phyloP scores from a whole-genome alignment of 2,329 filamentous ascomycete genomes.

The Pochonia chlamydosporia region DNA sequence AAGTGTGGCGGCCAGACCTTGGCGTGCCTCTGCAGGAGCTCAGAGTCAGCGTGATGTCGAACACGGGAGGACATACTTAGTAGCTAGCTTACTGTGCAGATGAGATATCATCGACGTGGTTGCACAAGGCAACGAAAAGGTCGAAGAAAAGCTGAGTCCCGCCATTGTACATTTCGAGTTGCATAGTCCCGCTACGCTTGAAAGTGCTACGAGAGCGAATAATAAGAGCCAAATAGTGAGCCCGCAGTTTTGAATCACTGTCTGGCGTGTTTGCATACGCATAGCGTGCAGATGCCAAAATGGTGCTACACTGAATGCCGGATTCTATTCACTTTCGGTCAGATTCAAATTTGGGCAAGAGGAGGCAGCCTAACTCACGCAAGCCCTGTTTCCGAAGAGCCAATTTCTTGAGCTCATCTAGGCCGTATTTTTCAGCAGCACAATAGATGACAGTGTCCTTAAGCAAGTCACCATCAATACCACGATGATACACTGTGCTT shows the following conservation, averaged over 20 bases:
- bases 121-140: slow-evolving; percentile 86
- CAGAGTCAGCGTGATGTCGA: slow-evolving; percentile 1
- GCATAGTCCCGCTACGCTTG: slow-evolving; percentile 92
- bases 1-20: slow-evolving; percentile 41
- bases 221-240: slow-evolving; percentile 88
- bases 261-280: slow-evolving; percentile 87
- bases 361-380: slow-evolving; percentile 39
- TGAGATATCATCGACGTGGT: slow-evolving; percentile 72
- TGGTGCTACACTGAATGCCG: slow-evolving; percentile 78
- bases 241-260: slow-evolving; percentile 81
- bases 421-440: slow-evolving; percentile 74
- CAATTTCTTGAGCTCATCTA: slow-evolving; percentile 79
- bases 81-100: slow-evolving; percentile 52
- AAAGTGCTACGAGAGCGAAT: slow-evolving; percentile 84
- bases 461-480: slow-evolving; percentile 61
- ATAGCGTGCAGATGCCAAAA: slow-evolving; percentile 80
- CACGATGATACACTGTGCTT: slow-evolving; percentile 63
- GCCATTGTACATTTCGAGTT: slow-evolving; percentile 86
- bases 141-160: slow-evolving; percentile 85
- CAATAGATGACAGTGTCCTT: slow-evolving; percentile 93
- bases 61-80: no score
- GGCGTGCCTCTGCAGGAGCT: slow-evolving; percentile 29
- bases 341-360: background rate
- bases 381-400: slow-evolving; percentile 85
- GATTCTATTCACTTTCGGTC: slow-evolving; percentile 43